Conservation (phyloP, 2,329 filamentous ascomycete species). For the Penicillium rolfsii region DNA sequence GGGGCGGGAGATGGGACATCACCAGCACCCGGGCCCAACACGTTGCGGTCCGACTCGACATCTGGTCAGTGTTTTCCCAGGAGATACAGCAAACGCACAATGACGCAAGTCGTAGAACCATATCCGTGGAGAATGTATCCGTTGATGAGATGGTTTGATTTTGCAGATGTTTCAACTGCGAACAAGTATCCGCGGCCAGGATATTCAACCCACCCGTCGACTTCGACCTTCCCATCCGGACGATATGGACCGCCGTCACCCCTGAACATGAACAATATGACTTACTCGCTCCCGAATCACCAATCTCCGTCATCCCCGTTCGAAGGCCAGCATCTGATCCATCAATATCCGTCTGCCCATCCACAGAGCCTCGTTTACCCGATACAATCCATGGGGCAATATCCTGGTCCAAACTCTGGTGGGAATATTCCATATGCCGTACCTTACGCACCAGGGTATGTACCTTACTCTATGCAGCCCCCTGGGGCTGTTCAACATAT, state of each 20-base stretch:
- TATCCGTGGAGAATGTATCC: not conserved
- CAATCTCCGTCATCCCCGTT: conserved; percentile 31
- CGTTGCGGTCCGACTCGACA: conserved; percentile 10
- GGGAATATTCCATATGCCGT: conserved; percentile 30
- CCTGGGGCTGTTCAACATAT: conserved; percentile 21
- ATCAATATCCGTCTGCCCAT: conserved; percentile 32
- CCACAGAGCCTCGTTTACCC: conserved; percentile 37
- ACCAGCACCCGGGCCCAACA: conserved; percentile 17
- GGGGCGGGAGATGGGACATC: conserved; percentile 20
- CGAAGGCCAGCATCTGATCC: conserved; percentile 33
- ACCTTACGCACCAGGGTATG: conserved; percentile 33
- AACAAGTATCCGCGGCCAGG: conserved; percentile 21
- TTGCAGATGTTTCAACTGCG: conserved; percentile 12
- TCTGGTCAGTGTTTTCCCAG: conserved; percentile 19
- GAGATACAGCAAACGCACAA: conserved; percentile 1
- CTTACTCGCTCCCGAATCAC: conserved; percentile 34
- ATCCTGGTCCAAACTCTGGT: conserved; percentile 22
- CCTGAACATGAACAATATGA: conserved; percentile 37
- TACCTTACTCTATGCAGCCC: conserved; percentile 35
- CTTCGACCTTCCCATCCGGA: conserved; percentile 23
- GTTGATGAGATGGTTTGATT: conserved; percentile 7
- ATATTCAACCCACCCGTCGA: conserved; percentile 26
- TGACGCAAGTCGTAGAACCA: not conserved
- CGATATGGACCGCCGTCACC: conserved; percentile 29
- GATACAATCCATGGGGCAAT: conserved; percentile 34